phyloP scores from a whole-genome alignment of 768 basidiomycete species.

The Trametes cubensis region DNA sequence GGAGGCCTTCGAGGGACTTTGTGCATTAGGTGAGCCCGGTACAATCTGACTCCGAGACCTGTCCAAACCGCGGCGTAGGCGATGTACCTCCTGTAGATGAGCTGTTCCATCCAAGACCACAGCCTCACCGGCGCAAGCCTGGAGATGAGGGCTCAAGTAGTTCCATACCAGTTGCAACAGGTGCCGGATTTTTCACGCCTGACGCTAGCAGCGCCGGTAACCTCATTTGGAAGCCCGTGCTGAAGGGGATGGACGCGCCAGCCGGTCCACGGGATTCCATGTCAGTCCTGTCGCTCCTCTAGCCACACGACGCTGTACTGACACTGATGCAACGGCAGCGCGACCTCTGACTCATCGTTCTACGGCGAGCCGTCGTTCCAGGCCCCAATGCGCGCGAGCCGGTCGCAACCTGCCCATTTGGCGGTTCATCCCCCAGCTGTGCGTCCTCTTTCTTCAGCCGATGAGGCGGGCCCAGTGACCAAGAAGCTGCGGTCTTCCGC shows the following conservation, averaged over 20 bases:
- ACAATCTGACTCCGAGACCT: conserved; percentile 5
- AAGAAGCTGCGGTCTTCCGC: conserved; percentile 73
- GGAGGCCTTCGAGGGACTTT: conserved; percentile 92
- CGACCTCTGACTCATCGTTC: conserved; percentile 58
- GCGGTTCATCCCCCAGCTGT: conserved; percentile 51
- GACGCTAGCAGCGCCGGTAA: conserved; percentile 59
- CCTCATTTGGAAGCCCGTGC: conserved; percentile 62
- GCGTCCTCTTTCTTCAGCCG: conserved; percentile 79
- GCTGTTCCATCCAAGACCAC: conserved; percentile 65
- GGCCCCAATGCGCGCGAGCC: conserved; percentile 35
- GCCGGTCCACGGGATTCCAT: conserved; percentile 61
- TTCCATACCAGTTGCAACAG: conserved; percentile 57
- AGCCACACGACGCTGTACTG: neutral
- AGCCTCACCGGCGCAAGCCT: conserved; percentile 52
- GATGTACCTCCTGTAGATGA: conserved; percentile 71
- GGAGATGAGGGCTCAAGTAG: conserved; percentile 53
- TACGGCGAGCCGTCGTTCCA: conserved; percentile 63
- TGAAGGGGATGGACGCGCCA: conserved; percentile 60
- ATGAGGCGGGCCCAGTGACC: conserved; percentile 76
- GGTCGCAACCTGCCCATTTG: conserved; percentile 37
- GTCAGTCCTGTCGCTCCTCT: conserved; percentile 42
- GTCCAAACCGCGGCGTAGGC: conserved; percentile 45
- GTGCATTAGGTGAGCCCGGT: conserved; percentile 62
- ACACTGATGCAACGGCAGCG: conserved; percentile 38
- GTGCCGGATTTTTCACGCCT: conserved; percentile 77